phyloP scores from a whole-genome alignment of 2,329 filamentous ascomycete genomes.

The Alternaria conjuncta region DNA sequence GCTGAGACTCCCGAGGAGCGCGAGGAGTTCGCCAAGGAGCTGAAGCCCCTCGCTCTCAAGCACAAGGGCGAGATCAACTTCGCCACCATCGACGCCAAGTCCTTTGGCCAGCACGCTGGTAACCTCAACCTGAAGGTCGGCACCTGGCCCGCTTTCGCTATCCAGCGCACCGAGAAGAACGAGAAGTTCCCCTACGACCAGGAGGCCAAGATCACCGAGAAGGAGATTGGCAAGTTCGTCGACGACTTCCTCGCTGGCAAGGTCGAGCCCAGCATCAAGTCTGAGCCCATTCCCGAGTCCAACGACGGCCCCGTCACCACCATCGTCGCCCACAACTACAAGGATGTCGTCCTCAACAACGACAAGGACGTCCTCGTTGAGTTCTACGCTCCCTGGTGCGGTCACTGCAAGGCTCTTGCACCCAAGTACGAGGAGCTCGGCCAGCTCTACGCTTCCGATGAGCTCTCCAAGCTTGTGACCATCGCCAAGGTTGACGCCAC shows the following conservation, averaged over 20 bases:
- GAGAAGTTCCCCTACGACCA: constrained; percentile 95
- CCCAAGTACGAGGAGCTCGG: constrained; percentile 73
- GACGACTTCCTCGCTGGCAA: constrained; percentile 85
- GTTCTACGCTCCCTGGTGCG: constrained; percentile 92
- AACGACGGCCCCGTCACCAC: constrained; percentile 88
- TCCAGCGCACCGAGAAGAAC: constrained; percentile 95
- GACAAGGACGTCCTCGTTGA: constrained; percentile 96
- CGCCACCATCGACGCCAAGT: constrained; percentile 93
- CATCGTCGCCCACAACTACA: constrained; percentile 92
- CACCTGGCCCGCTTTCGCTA: constrained; percentile 96
- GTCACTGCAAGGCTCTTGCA: constrained; percentile 72
- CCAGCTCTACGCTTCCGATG: constrained; percentile 60
- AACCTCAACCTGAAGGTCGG: constrained; percentile 97
- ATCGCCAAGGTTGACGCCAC: constrained; percentile 96
- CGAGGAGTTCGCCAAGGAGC: constrained; percentile 72
- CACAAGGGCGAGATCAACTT: constrained; percentile 96
- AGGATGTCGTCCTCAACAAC: constrained; percentile 88
- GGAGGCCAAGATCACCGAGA: constrained; percentile 75
- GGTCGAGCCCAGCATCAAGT: constrained; percentile 96
- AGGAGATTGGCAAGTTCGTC: constrained; percentile 80
- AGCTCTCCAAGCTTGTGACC: constrained; percentile 64
- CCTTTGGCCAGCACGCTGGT: constrained; percentile 90
- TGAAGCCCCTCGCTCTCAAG: constrained; percentile 89
- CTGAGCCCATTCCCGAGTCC: constrained; percentile 91
- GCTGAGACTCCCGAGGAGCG: constrained; percentile 91